Percentiles rank a stretch among this genome's conserved stretches.
Conservation (phyloP, 768 basidiomycete genomes). For the Tremella fuciformis region DNA sequence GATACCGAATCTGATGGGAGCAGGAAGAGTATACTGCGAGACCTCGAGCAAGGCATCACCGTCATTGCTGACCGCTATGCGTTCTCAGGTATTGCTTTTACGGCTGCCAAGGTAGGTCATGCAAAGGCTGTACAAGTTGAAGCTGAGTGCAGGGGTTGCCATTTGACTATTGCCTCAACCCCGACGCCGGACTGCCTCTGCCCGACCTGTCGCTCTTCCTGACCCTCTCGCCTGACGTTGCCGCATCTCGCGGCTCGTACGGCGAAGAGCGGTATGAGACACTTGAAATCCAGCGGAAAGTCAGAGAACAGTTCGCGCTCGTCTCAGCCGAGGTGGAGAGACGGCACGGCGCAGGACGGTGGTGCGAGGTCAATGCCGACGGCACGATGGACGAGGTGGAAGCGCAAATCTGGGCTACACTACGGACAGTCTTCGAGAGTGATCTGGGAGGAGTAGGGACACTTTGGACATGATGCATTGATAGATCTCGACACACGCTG, state of each 20-base stretch:
- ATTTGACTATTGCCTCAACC: slow-evolving; percentile 78
- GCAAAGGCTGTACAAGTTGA: neutral
- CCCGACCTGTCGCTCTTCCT: slow-evolving; percentile 89
- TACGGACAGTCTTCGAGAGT: slow-evolving; percentile 9
- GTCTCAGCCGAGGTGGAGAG: slow-evolving; percentile 34
- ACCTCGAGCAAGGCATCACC: slow-evolving; percentile 64
- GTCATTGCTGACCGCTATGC: slow-evolving; percentile 92
- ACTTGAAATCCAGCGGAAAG: slow-evolving; percentile 28
- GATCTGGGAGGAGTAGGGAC: too few relatives aligned
- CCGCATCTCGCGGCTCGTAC: slow-evolving; percentile 70
- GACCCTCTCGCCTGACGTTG: slow-evolving; percentile 69
- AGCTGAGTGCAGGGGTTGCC: slow-evolving; percentile 57
- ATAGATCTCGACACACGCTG: too few relatives aligned
- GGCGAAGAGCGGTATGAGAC: slow-evolving; percentile 82
- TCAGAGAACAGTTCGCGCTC: slow-evolving; percentile 36
- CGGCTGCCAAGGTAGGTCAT: slow-evolving; percentile 54
- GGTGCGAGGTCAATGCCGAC: slow-evolving; percentile 37
- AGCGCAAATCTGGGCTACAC: slow-evolving; percentile 28
- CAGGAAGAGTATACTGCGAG: slow-evolving; percentile 63
- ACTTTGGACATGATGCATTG: too few relatives aligned
- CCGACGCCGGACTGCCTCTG: slow-evolving; percentile 80
- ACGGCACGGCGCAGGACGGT: slow-evolving; percentile 30
- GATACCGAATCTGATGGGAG: neutral
- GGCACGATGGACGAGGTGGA: slow-evolving; percentile 42
- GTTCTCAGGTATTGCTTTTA: slow-evolving; percentile 91